Percentiles rank a stretch among this genome's conserved stretches.
Evolutionary conservation across 2,329 filamentous ascomycete genomes (phyloP).

Genomic region (Sclerotiophoma versabilis): DNA sequence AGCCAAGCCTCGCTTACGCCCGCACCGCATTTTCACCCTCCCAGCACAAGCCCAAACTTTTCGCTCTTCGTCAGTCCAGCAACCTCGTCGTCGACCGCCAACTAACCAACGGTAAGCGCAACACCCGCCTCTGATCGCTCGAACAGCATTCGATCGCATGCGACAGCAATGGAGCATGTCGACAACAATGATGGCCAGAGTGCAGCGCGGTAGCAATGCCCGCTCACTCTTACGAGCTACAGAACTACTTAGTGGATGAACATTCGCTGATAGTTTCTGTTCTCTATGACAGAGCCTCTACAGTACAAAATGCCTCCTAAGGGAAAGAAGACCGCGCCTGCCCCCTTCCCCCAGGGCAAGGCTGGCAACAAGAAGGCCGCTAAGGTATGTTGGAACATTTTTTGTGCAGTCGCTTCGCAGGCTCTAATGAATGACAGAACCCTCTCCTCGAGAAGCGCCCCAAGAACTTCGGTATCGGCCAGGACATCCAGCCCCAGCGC

Average conservation of each 20-base stretch:
- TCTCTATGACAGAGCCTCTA: conserved; percentile 98
- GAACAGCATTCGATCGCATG: conserved; percentile 43
- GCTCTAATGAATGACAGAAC: conserved; percentile 69
- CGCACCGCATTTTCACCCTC: conserved; percentile 25
- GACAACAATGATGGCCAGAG: conserved; percentile 50
- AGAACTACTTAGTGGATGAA: conserved; percentile 72
- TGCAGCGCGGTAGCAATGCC: conserved; percentile 46
- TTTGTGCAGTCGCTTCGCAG: conserved; percentile 1
- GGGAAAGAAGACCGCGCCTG: conserved; percentile 97
- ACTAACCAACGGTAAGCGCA: conserved; percentile 49
- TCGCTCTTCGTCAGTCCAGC: conserved; percentile 37
- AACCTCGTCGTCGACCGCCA: conserved; percentile 45
- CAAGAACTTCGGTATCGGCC: conserved; percentile 97
- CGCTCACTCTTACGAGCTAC: conserved; percentile 49
- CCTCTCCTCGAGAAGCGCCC: conserved; percentile 98
- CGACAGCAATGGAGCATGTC: conserved; percentile 38
- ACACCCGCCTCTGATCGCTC: conserved; percentile 39
- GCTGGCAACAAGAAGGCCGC: conserved; percentile 90
- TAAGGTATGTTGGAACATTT: conserved; percentile 75
- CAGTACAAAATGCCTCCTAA: conserved; percentile 68
- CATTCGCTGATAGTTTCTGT: conserved; percentile 95
- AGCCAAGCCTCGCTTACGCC: conserved; percentile 29
- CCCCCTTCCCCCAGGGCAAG: conserved; percentile 74
- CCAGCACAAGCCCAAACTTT: conserved; percentile 18
- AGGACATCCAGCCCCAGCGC: conserved; percentile 80